phyloP scores from a whole-genome alignment of 345 rosid genomes.

The Arabis hirsuta region DNA sequence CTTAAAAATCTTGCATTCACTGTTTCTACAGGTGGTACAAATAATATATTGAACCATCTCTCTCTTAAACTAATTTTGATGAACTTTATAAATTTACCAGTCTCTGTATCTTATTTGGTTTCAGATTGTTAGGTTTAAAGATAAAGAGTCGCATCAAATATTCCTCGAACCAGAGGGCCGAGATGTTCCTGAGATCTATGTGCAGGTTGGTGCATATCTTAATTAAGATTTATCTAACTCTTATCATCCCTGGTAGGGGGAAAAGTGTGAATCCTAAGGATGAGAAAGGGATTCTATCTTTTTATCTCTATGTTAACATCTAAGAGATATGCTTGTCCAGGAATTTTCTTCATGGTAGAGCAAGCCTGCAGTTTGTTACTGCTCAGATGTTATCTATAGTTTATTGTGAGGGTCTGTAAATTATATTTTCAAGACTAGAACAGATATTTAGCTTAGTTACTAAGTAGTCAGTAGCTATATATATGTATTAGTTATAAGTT shows the following conservation, averaged over 20 bases:
- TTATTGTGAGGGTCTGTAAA: conserved; percentile 7
- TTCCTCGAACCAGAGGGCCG: conserved; percentile 99
- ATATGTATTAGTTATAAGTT: not conserved
- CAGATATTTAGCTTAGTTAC: conserved; percentile 26
- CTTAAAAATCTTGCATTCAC: not conserved
- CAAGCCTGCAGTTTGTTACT: conserved; percentile 20
- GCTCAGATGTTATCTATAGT: conserved; percentile 1
- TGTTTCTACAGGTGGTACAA: conserved; percentile 9
- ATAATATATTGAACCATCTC: conserved; percentile 24
- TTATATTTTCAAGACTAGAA: conserved; percentile 23
- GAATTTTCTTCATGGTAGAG: conserved; percentile 12
- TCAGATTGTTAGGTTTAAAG: conserved; percentile 93
- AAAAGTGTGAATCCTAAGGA: conserved; percentile 24
- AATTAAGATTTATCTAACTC: conserved; percentile 19
- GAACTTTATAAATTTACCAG: not conserved
- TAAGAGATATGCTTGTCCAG: not conserved
- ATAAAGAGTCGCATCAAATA: conserved; percentile 98
- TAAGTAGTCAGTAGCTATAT: not conserved
- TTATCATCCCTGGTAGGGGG: conserved; percentile 7
- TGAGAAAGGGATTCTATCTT: not conserved
- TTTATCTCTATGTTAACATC: conserved; percentile 13
- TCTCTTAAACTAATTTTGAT: conserved; percentile 20
- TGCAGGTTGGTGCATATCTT: conserved; percentile 65
- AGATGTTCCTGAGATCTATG: conserved; percentile 91
- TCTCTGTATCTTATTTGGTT: conserved; percentile 18